phyloP scores from a whole-genome alignment of 2,329 filamentous ascomycete species.

The Rachicladosporium sp. region DNA sequence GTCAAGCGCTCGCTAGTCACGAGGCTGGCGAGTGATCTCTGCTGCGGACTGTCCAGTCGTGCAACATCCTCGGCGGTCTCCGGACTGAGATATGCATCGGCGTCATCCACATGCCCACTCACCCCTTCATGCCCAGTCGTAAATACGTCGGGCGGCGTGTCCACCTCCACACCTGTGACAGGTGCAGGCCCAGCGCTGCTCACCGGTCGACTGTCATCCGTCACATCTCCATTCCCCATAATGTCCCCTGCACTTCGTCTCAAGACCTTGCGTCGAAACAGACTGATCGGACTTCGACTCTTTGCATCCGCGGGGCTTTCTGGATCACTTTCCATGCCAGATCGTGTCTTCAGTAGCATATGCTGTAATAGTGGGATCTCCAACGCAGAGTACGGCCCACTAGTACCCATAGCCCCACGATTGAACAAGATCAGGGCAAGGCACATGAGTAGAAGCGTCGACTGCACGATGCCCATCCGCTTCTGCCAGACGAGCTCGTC shows the following conservation, averaged over 20 bases:
- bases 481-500: constrained; percentile 79
- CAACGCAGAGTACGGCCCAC: constrained; percentile 10
- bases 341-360: constrained; percentile 24
- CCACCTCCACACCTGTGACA: too few species aligned
- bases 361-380: constrained; percentile 36
- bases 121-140: too few species aligned
- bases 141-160: too few species aligned
- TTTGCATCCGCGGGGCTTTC: constrained; percentile 23
- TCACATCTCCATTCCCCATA: constrained; percentile 1
- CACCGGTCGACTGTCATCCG: constrained; percentile 16
- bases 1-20: too few species aligned
- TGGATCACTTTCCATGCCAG: constrained; percentile 24
- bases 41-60: too few species aligned
- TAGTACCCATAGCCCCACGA: constrained; percentile 15
- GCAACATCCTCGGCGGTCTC: too few species aligned
- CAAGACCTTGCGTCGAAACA: constrained; percentile 22
- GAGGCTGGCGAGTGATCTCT: too few species aligned
- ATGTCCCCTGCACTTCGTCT: neutral
- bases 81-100: too few species aligned
- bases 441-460: constrained; percentile 72
- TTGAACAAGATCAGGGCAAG: constrained; percentile 76
- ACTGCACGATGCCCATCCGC: constrained; percentile 86
- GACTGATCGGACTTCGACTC: constrained; percentile 17
- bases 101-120: too few species aligned
- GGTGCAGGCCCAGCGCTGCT: constrained; percentile 3